These are phyloP conservation scores for Vinca minor DNA, from an alignment of 257 asterid species.

Conservation along the genomic window DNA sequence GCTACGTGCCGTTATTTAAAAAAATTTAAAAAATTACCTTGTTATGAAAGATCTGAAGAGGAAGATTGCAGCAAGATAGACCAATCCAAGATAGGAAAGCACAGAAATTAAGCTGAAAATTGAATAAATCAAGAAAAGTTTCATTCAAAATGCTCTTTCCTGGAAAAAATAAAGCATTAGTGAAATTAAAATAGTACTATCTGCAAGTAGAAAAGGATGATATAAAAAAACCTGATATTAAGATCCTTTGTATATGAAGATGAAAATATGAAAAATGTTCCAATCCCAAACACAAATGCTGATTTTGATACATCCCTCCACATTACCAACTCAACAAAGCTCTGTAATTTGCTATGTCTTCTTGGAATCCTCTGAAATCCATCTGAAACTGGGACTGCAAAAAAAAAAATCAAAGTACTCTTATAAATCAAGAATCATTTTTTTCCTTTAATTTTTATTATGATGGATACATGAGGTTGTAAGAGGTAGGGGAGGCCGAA, in stretches of 20 bases:
- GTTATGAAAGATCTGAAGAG: slow-evolving; percentile 59
- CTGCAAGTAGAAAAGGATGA: neutral
- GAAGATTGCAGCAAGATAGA: slow-evolving; percentile 77
- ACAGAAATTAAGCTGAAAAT: slow-evolving; percentile 74
- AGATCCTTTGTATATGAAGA: slow-evolving; percentile 70
- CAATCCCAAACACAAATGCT: slow-evolving; percentile 78
- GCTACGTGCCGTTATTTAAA: no score
- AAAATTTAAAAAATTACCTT: slow-evolving; percentile 35
- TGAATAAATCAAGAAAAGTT: slow-evolving; percentile 3
- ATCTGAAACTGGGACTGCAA: slow-evolving; percentile 35
- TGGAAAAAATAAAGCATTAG: no score
- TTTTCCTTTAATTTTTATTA: no score
- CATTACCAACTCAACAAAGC: slow-evolving; percentile 68
- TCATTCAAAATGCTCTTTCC: neutral
- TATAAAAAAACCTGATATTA: slow-evolving; percentile 50
- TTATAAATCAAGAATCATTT: no score
- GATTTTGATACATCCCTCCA: slow-evolving; percentile 85
- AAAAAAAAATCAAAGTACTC: no score
- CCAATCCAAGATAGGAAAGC: slow-evolving; percentile 65
- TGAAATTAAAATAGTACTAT: no score
- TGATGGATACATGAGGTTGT: no score
- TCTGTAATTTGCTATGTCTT: slow-evolving; percentile 46
- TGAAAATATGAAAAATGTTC: slow-evolving; percentile 66
- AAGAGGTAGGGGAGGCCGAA: no score
- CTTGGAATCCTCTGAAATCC: slow-evolving; percentile 29